Evolutionary conservation across 75 land plant species (phyloP).

Genomic region (Adiantum capillusveneris): DNA sequence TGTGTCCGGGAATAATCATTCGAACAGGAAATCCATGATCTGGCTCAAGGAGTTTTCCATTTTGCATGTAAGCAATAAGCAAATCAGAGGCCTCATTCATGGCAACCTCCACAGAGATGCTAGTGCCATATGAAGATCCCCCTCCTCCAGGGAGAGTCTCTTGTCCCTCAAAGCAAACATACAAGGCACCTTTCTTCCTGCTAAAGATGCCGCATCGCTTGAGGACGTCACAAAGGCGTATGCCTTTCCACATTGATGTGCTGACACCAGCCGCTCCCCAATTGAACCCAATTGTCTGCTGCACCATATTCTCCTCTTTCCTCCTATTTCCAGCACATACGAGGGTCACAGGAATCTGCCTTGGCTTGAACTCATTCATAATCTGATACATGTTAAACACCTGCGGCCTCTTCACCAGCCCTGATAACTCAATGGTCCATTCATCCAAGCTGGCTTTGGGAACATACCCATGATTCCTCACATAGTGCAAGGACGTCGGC

Average conservation of each 20-base stretch:
- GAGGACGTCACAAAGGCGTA: conserved; percentile 50
- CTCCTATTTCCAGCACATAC: conserved; percentile 95
- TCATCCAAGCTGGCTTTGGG: conserved; percentile 35
- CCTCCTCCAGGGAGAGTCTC: conserved; percentile 84
- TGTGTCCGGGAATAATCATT: conserved; percentile 83
- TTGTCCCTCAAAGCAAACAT: conserved; percentile 87
- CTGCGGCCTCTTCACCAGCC: conserved; percentile 58
- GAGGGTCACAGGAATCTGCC: conserved; percentile 77
- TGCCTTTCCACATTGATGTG: conserved; percentile 89
- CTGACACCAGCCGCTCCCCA: conserved; percentile 89
- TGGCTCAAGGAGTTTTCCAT: conserved; percentile 57
- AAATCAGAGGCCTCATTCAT: conserved; percentile 69
- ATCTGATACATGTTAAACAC: conserved; percentile 61
- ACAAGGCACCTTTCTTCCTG: no score
- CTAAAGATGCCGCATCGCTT: conserved; percentile 54
- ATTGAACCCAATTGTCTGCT: conserved; percentile 83
- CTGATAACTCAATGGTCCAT: conserved; percentile 53
- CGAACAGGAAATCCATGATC: conserved; percentile 91
- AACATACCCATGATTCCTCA: conserved; percentile 86
- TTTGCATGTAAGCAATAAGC: conserved; percentile 81
- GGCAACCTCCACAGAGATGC: conserved; percentile 49
- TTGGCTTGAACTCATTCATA: conserved; percentile 35
- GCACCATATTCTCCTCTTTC: conserved; percentile 91
- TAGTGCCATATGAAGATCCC: conserved; percentile 67
- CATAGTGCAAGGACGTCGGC: conserved; percentile 85